Evolutionary conservation across 805 yeast genomes (phyloP).

Genomic region (Hanseniaspora mollemarum): DNA sequence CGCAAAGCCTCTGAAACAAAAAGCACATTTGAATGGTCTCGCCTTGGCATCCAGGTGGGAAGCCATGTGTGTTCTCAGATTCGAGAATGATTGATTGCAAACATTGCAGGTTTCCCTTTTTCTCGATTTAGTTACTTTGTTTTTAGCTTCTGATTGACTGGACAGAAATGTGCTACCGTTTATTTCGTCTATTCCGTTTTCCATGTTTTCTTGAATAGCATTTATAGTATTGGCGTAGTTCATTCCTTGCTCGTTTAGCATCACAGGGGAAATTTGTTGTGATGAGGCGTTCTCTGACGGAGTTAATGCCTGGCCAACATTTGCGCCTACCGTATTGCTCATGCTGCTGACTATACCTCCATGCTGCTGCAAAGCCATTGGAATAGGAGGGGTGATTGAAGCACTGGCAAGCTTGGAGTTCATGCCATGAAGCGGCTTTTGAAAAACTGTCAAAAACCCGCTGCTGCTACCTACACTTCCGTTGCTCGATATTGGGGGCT

Average conservation of each 20-base stretch:
- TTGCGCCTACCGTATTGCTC: not conserved
- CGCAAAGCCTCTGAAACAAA: slow-evolving; percentile 76
- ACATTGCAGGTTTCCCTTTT: slow-evolving; percentile 63
- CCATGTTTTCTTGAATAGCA: not conserved
- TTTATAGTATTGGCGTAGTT: not conserved
- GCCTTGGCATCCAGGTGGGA: slow-evolving; percentile 62
- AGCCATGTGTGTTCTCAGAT: slow-evolving; percentile 71
- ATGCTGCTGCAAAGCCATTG: not conserved
- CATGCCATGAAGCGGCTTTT: not conserved
- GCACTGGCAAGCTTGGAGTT: no score
- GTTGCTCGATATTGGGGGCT: not conserved
- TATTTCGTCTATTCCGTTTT: not conserved
- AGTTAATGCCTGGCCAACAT: not conserved
- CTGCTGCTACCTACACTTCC: not conserved
- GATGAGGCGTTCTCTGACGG: not conserved
- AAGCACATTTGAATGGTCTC: slow-evolving; percentile 67
- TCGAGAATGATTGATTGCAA: slow-evolving; percentile 58
- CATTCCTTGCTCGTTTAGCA: not conserved
- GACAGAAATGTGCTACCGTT: not conserved
- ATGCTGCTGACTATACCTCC: not conserved
- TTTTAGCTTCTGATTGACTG: slow-evolving; percentile 21
- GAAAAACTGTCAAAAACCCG: not conserved
- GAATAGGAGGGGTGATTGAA: no score
- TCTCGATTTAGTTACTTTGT: slow-evolving; percentile 24
- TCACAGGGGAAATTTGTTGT: not conserved